Conservation (phyloP, 192 early-diverging fungal genomes). For the Neocallimastix lanati region DNA sequence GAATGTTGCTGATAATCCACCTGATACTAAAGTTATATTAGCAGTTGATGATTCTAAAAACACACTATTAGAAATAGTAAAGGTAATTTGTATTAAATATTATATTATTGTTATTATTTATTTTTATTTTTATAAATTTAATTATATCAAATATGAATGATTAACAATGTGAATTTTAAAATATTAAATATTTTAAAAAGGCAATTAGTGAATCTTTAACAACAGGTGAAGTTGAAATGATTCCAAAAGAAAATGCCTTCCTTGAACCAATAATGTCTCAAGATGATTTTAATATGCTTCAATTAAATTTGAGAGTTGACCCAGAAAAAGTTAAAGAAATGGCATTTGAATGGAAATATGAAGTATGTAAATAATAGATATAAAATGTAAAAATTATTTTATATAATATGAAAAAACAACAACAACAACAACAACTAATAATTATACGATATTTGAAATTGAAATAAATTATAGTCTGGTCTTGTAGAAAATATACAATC, state of each 20-base stretch:
- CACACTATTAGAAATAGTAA: slow-evolving; percentile 27
- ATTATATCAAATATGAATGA: too few species aligned
- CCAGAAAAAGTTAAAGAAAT: slow-evolving; percentile 35
- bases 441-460: neutral
- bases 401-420: too few species aligned
- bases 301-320: slow-evolving; percentile 29
- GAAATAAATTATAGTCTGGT: slow-evolving; percentile 12
- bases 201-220: slow-evolving; percentile 28
- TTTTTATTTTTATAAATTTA: too few species aligned
- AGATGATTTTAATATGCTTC: slow-evolving; percentile 31
- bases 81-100: slow-evolving; percentile 6
- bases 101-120: too few species aligned
- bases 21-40: slow-evolving; percentile 27
- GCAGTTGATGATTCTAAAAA: slow-evolving; percentile 38
- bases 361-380: slow-evolving; percentile 7
- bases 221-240: slow-evolving; percentile 26
- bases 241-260: slow-evolving; percentile 29
- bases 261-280: slow-evolving; percentile 25
- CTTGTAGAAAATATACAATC: slow-evolving; percentile 27
- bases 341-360: slow-evolving; percentile 40
- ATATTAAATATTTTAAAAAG: slow-evolving; percentile 9
- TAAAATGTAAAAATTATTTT: neutral
- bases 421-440: too few species aligned
- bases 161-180: too few species aligned
- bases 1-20: slow-evolving; percentile 28